Base-by-base conservation (phyloP, 495 filamentous ascomycete genomes). In the Geopyxis carbonaria region DNA sequence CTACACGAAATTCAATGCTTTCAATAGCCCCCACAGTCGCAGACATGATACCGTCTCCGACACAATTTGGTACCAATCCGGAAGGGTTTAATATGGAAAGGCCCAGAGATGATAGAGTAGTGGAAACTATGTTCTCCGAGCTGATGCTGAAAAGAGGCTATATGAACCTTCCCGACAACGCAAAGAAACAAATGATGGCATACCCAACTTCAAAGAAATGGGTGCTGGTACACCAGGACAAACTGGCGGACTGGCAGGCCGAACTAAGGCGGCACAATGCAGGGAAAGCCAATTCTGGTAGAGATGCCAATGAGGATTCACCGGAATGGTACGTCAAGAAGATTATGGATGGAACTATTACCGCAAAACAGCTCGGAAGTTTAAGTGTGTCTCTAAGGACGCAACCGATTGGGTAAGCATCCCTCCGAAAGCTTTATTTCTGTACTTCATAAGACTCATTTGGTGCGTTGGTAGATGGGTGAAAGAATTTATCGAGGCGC, bases 301-400 rank as follows among this genome's bases (percentile, higher is more conserved):
- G 69, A 4, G 59, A 59, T 40, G 83, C 92, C 52, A 87, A 94
- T 51, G 89, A 95, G 55, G 91, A 83, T 15, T 91, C 79, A 40
- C 89, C 89, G 2, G 91, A 97, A 61, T 97, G 87, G 87, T 97
- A 89, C 63, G 91, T 97, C 14, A 79, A 77, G 55, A 91, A 82
- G 60, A 81, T 97, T 24, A 82, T 95, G 83, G 85, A 93, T 46
- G 89, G 93, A 56, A 80, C 70, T 21, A 86, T 97, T 45, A 83
- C 83, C 30, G 70, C 78, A 38, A 93, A 97, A 62, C 80, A 92
- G 36, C 62, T 97, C 13, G 78, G 78, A 32, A 91, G 82, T 62
- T 61, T 97, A 49, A 83, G 83, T 57, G 91, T 97, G 58, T 92
- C 83, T 61, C 55, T 97, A 50, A 69, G 89, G 44, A 95, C 91